A percentile compares a stretch with the other conserved stretches of the same genome.
phyloP scores from a whole-genome alignment of 768 basidiomycete genomes.

The Xerocomellus amylosporus region DNA sequence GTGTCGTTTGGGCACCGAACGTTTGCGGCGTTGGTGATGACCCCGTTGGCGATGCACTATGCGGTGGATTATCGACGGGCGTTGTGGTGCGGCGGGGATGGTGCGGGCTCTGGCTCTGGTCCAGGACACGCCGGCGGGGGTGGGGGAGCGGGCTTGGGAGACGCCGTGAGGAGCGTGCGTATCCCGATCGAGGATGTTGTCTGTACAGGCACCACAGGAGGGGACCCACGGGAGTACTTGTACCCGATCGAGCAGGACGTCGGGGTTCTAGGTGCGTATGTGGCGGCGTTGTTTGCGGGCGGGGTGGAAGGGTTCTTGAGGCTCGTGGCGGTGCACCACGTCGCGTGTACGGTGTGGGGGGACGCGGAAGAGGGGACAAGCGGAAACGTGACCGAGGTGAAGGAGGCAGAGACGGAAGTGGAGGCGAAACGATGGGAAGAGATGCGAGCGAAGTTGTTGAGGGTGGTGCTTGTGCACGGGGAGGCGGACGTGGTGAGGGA shows the following conservation, averaged over 20 bases:
- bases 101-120: neutral
- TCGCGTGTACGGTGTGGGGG: slow-evolving; percentile 73
- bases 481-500: slow-evolving; percentile 45
- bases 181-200: slow-evolving; percentile 51
- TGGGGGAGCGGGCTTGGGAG: neutral
- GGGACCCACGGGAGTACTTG: slow-evolving; percentile 56
- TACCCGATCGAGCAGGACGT: slow-evolving; percentile 67
- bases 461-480: slow-evolving; percentile 51
- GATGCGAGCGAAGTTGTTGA: slow-evolving; percentile 44
- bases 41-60: slow-evolving; percentile 74
- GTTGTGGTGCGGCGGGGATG: slow-evolving; percentile 75
- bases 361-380: slow-evolving; percentile 42
- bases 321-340: slow-evolving; percentile 72
- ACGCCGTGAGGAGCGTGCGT: slow-evolving; percentile 53
- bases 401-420: slow-evolving; percentile 10
- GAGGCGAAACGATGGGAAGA: slow-evolving; percentile 32
- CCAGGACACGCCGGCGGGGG: neutral
- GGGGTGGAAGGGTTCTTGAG: slow-evolving; percentile 56
- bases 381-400: slow-evolving; percentile 1
- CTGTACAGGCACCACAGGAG: slow-evolving; percentile 8
- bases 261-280: slow-evolving; percentile 61
- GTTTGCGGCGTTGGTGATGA: slow-evolving; percentile 74
- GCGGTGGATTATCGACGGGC: slow-evolving; percentile 79
- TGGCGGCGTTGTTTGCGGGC: slow-evolving; percentile 41
- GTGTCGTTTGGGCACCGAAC: slow-evolving; percentile 81